Conservation (phyloP, 2,329 filamentous ascomycete genomes). For the Helotiales sp. region DNA sequence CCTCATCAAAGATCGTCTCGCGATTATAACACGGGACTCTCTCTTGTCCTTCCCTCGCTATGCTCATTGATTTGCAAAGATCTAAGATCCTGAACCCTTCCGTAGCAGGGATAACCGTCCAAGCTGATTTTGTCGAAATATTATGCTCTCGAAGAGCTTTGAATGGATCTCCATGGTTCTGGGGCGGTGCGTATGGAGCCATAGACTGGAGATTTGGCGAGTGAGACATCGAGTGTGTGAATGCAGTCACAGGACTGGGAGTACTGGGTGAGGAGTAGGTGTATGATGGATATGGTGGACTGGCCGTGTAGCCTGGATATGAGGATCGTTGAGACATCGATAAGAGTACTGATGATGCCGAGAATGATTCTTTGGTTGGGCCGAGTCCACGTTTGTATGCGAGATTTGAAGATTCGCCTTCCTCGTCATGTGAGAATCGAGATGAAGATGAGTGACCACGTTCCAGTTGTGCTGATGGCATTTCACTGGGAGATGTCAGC, state of each 20-base stretch:
- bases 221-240: background rate
- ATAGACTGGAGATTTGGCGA: background rate
- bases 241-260: background rate
- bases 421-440: slow-evolving; percentile 14
- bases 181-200: background rate
- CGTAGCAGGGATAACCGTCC: slow-evolving; percentile 29
- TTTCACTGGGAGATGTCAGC: slow-evolving; percentile 19
- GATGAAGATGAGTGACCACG: slow-evolving; percentile 12
- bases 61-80: slow-evolving; percentile 25
- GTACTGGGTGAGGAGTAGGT: background rate
- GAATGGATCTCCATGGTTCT: slow-evolving; percentile 23
- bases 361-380: slow-evolving; percentile 17
- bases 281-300: background rate
- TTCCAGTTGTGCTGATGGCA: slow-evolving; percentile 13
- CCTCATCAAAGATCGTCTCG: slow-evolving; percentile 33
- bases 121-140: slow-evolving; percentile 29
- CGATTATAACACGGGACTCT: slow-evolving; percentile 32
- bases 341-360: slow-evolving; percentile 21
- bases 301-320: slow-evolving; percentile 11
- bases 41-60: slow-evolving; percentile 1
- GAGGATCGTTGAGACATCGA: slow-evolving; percentile 19
- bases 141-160: slow-evolving; percentile 27
- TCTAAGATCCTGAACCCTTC: slow-evolving; percentile 32
- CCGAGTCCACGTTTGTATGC: slow-evolving; percentile 1
- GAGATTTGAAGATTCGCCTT: slow-evolving; percentile 5